phyloP scores from a whole-genome alignment of 179 eudicot genomes.

The Spergularia azorica region DNA sequence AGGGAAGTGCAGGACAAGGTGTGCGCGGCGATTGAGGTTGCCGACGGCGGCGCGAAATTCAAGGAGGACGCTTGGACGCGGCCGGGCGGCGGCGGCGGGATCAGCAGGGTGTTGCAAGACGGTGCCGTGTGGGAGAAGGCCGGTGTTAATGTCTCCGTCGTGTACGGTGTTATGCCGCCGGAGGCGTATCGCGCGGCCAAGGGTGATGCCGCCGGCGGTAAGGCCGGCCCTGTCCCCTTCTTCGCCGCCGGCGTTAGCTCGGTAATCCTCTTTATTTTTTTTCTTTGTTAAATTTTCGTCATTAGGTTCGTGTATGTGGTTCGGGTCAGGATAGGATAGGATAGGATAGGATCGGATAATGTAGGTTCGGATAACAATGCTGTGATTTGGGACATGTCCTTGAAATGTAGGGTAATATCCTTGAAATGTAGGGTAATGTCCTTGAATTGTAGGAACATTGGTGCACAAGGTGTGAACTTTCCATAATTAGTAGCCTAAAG shows the following conservation, averaged over 20 bases:
- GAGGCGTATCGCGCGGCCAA: slow-evolving; percentile 96
- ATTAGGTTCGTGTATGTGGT: no score
- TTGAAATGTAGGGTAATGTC: no score
- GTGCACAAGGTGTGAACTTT: no score
- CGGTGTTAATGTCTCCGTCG: slow-evolving; percentile 87
- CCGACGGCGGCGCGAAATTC: slow-evolving; percentile 73
- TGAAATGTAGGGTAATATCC: no score
- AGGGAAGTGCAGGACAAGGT: slow-evolving; percentile 76
- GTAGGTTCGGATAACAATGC: no score
- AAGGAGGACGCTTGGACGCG: slow-evolving; percentile 92
- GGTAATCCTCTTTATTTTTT: slow-evolving; percentile 33
- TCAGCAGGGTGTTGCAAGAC: slow-evolving; percentile 87
- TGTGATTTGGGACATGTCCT: no score
- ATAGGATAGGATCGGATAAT: no score
- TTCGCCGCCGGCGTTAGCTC: slow-evolving; percentile 97
- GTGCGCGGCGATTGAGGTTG: slow-evolving; percentile 75
- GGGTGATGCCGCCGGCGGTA: slow-evolving; percentile 30
- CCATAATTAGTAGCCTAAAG: no score
- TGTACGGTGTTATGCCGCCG: slow-evolving; percentile 93
- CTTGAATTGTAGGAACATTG: no score
- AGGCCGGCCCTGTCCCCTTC: slow-evolving; percentile 83
- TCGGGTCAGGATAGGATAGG: no score
- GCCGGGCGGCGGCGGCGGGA: slow-evolving; percentile 96
- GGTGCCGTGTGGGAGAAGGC: slow-evolving; percentile 85
- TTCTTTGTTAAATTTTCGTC: background rate